These are phyloP conservation scores for Phaeosphaeria sp. DNA, from an alignment of 2,329 filamentous ascomycete genomes.

Conservation along the genomic window DNA sequence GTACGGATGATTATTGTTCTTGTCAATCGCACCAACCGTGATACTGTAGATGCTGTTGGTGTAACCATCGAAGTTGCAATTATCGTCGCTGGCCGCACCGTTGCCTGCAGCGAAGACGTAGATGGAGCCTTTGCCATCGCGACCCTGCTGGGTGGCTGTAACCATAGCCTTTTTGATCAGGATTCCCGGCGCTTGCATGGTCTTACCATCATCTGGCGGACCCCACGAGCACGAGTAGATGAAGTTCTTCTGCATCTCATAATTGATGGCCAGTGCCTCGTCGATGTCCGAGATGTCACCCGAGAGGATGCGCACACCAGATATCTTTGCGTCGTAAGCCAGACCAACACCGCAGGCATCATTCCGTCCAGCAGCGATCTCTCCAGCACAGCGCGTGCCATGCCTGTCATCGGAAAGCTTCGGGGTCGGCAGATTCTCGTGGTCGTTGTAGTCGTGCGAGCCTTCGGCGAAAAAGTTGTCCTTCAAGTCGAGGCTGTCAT, in stretches of 20 bases:
- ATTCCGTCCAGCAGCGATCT: conserved; percentile 91
- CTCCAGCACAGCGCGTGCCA: conserved; percentile 92
- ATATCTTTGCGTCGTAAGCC: conserved; percentile 88
- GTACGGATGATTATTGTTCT: conserved; percentile 86
- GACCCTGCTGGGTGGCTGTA: conserved; percentile 88
- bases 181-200: conserved; percentile 92
- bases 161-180: conserved; percentile 91
- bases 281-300: conserved; percentile 90
- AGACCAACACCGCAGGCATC: conserved; percentile 95
- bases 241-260: conserved; percentile 86
- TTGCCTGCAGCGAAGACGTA: conserved; percentile 98
- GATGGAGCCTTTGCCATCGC: conserved; percentile 82
- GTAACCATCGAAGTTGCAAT: conserved; percentile 99
- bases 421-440: conserved; percentile 78
- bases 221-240: conserved; percentile 99
- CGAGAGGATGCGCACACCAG: conserved; percentile 90
- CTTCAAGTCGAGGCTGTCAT: conserved; percentile 91
- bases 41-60: conserved; percentile 99
- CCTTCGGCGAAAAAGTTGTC: conserved; percentile 93
- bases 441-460: conserved; percentile 96
- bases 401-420: conserved; percentile 85
- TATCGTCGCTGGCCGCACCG: conserved; percentile 84
- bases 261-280: conserved; percentile 91
- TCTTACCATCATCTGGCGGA: conserved; percentile 87
- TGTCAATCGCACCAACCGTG: conserved; percentile 90